Evolutionary conservation across 2,329 filamentous ascomycete species (phyloP).

Genomic region (Lasiodiplodia theobromae): DNA sequence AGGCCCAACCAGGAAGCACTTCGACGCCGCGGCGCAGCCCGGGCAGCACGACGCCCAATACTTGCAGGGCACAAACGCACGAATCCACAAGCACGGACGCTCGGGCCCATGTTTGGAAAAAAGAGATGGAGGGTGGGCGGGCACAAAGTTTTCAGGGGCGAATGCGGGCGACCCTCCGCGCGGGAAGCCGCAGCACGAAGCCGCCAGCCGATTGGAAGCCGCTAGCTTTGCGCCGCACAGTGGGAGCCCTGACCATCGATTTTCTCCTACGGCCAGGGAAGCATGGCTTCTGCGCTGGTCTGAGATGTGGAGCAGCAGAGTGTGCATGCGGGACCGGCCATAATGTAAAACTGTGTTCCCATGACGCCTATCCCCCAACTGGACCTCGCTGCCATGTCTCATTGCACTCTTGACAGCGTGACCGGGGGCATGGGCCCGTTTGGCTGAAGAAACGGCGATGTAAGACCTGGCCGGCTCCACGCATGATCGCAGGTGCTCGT

Average conservation of each 20-base stretch:
- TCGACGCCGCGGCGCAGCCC: not conserved
- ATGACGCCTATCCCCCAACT: not conserved
- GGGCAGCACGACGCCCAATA: not conserved
- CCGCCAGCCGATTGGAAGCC: conserved; percentile 25
- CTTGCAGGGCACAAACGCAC: conserved; percentile 6
- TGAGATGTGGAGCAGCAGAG: not conserved
- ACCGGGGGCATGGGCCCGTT: conserved; percentile 4
- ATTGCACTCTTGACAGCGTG: conserved; percentile 4
- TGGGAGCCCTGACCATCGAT: conserved; percentile 12
- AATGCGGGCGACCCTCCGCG: conserved; percentile 2
- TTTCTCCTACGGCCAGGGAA: not conserved
- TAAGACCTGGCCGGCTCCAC: not conserved
- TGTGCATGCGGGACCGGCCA: conserved; percentile 12
- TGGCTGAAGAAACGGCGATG: not conserved
- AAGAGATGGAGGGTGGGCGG: not conserved
- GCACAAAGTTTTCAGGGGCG: conserved; percentile 22
- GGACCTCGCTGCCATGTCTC: not conserved
- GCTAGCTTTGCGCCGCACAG: conserved; percentile 3
- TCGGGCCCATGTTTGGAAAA: conserved; percentile 15
- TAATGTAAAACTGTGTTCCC: conserved; percentile 7
- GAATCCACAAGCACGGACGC: not conserved
- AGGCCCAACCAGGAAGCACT: conserved; percentile 15
- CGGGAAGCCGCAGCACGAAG: conserved; percentile 21
- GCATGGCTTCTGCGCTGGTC: not conserved
- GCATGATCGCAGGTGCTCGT: conserved; percentile 7